Conservation (phyloP, 306 rosid species). For the Luffa acutangula region DNA sequence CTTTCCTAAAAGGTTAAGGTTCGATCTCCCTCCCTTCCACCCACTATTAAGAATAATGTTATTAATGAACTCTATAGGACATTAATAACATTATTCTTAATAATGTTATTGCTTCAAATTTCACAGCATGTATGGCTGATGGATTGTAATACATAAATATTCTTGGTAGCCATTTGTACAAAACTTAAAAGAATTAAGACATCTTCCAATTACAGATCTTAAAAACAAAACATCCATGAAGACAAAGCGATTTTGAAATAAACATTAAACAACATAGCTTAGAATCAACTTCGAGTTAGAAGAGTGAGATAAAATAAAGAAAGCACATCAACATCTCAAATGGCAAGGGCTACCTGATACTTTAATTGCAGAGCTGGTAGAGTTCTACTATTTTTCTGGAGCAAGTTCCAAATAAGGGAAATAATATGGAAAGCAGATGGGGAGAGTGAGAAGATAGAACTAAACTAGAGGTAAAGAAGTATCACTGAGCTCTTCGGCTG, state of each 20-base stretch:
- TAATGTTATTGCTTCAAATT: too few species aligned
- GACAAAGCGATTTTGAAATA: background rate
- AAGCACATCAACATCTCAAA: background rate
- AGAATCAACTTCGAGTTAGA: background rate
- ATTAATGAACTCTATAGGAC: too few species aligned
- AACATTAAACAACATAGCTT: background rate
- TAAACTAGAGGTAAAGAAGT: background rate
- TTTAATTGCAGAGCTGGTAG: background rate
- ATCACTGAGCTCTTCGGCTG: background rate
- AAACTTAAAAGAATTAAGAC: too few species aligned
- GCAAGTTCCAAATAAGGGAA: background rate
- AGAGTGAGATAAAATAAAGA: background rate
- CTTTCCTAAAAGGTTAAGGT: too few species aligned
- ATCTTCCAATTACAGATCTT: background rate
- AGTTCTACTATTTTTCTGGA: background rate
- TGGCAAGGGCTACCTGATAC: background rate
- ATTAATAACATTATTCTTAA: too few species aligned
- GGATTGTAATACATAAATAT: too few species aligned
- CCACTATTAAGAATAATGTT: too few species aligned
- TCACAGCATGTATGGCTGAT: too few species aligned
- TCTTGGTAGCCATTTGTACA: too few species aligned
- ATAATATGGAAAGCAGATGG: background rate
- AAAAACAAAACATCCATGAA: background rate
- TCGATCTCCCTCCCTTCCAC: too few species aligned
- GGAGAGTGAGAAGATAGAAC: background rate